Evolutionary conservation across 116 monocot genomes (phyloP).

Genomic region (Zostera marina): DNA sequence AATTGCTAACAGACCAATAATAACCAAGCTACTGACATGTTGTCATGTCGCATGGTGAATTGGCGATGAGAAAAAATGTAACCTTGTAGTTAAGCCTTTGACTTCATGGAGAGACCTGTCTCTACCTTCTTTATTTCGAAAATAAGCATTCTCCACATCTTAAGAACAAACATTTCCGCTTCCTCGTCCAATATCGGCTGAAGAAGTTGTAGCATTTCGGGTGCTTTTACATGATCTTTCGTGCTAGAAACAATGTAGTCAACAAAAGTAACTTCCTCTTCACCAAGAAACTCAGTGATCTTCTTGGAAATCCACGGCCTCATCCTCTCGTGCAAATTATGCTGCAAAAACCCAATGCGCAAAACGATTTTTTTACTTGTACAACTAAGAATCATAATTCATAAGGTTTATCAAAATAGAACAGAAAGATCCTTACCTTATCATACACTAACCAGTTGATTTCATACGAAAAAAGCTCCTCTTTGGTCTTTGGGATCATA

Average conservation of each 20-base stretch:
- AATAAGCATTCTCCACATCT: constrained; percentile 99
- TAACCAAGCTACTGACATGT: no score
- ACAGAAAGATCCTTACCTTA: constrained; percentile 32
- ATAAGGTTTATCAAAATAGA: background rate
- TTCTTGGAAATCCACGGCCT: constrained; percentile 97
- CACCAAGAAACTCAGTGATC: constrained; percentile 93
- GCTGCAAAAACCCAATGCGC: constrained; percentile 39
- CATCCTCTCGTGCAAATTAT: constrained; percentile 87
- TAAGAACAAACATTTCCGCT: constrained; percentile 99
- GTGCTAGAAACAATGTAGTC: constrained; percentile 91
- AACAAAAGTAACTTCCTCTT: constrained; percentile 87
- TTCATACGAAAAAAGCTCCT: constrained; percentile 78
- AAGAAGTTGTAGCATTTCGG: constrained; percentile 73
- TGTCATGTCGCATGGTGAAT: background rate
- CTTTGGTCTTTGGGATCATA: constrained; percentile 96
- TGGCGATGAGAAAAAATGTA: constrained; percentile 4
- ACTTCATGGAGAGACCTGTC: constrained; percentile 53
- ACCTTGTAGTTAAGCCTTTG: constrained; percentile 27
- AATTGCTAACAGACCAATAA: no score
- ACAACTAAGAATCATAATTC: background rate
- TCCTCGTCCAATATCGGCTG: constrained; percentile 89
- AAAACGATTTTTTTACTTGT: background rate
- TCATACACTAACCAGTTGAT: constrained; percentile 94
- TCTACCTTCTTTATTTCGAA: constrained; percentile 97
- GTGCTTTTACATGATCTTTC: constrained; percentile 76